These are phyloP conservation scores for Cyberlindnera misumaiensis DNA, from an alignment of 805 yeast genomes.

Conservation along the genomic window DNA sequence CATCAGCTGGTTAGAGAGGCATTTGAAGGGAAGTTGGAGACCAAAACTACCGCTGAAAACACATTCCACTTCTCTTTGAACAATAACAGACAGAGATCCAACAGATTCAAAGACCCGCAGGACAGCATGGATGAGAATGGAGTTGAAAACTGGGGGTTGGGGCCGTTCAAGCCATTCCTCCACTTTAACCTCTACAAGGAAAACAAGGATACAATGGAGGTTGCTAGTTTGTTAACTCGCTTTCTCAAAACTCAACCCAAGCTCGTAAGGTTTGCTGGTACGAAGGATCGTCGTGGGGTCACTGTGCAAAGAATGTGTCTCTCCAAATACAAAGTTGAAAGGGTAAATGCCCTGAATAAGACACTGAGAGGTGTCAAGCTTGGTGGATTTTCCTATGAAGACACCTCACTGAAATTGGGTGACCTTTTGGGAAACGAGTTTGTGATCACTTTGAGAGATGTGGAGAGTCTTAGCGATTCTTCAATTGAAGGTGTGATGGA, in stretches of 20 bases:
- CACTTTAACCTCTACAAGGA: slow-evolving; percentile 85
- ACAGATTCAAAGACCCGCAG: slow-evolving; percentile 23
- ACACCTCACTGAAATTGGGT: slow-evolving; percentile 62
- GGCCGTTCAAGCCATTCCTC: slow-evolving; percentile 59
- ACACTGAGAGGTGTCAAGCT: slow-evolving; percentile 70
- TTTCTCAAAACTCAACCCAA: slow-evolving; percentile 70
- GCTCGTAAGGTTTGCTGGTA: slow-evolving; percentile 79
- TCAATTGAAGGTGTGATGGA: slow-evolving; percentile 40
- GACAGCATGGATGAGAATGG: slow-evolving; percentile 38
- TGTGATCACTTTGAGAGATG: slow-evolving; percentile 75
- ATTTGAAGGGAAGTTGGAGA: slow-evolving; percentile 69
- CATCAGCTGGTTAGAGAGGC: slow-evolving; percentile 73
- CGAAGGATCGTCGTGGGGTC: slow-evolving; percentile 93
- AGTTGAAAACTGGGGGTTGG: slow-evolving; percentile 63
- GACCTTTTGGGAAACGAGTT: slow-evolving; percentile 88
- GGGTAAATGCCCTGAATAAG: slow-evolving; percentile 71
- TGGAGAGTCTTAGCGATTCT: slow-evolving; percentile 30
- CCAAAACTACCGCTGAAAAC: slow-evolving; percentile 66
- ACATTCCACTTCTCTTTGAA: slow-evolving; percentile 57
- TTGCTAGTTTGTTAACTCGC: slow-evolving; percentile 66
- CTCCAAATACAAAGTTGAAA: slow-evolving; percentile 59
- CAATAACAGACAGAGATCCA: slow-evolving; percentile 21
- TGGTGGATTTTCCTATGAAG: slow-evolving; percentile 71
- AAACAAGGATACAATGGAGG: slow-evolving; percentile 97
- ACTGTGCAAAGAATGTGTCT: slow-evolving; percentile 81